phyloP scores from a whole-genome alignment of 495 filamentous ascomycete species.

The Jackrogersella multiformis region DNA sequence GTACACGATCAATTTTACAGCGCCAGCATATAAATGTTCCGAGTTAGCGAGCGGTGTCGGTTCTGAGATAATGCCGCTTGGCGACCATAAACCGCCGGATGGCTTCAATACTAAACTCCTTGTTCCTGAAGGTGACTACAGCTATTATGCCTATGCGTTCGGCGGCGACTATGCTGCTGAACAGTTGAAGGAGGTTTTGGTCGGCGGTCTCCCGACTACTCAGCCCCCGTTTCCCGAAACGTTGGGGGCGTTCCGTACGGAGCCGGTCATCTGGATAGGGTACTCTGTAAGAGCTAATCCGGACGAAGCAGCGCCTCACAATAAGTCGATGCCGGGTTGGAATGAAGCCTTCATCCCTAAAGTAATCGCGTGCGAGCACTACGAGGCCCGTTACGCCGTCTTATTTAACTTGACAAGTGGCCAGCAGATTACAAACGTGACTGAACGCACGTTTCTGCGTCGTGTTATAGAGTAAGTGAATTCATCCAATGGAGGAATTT shows the following conservation, averaged over 20 bases:
- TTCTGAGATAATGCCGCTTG: constrained; percentile 40
- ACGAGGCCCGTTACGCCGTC: constrained; percentile 49
- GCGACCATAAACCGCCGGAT: constrained; percentile 28
- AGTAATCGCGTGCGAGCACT: constrained; percentile 52
- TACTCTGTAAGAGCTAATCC: constrained; percentile 42
- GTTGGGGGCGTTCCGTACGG: constrained; percentile 51
- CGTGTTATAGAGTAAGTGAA: constrained; percentile 47
- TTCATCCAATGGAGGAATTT: too few relatives aligned
- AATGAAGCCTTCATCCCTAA: constrained; percentile 47
- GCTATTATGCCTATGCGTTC: constrained; percentile 48
- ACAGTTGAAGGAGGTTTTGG: constrained; percentile 46
- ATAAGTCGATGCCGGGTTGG: constrained; percentile 39
- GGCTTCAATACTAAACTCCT: constrained; percentile 47
- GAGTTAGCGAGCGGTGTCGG: constrained; percentile 49
- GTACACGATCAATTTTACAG: constrained; percentile 47
- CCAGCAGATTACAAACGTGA: constrained; percentile 43
- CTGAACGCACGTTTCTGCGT: constrained; percentile 34
- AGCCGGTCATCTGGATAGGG: constrained; percentile 51
- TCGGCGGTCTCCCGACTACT: constrained; percentile 44
- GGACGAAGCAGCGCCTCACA: constrained; percentile 30
- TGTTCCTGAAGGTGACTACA: constrained; percentile 46
- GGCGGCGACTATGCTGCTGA: constrained; percentile 50
- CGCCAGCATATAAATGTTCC: constrained; percentile 50
- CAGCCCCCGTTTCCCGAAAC: constrained; percentile 46
- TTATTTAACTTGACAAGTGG: constrained; percentile 46